Evolutionary conservation across 768 basidiomycete genomes (phyloP).

Genomic region (Leccinum subgranulosum): DNA sequence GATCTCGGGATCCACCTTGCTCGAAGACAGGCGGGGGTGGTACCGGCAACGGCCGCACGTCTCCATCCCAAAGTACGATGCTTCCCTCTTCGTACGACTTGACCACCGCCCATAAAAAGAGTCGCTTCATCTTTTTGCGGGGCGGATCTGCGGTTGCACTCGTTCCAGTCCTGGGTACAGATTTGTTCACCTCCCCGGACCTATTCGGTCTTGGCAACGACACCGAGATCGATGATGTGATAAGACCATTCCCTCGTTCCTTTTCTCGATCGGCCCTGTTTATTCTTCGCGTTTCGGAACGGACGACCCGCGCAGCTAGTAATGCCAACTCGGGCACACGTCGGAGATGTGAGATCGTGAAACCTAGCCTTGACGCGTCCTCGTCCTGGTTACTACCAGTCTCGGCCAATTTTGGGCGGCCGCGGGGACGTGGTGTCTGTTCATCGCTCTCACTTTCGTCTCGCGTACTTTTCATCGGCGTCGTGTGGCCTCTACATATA

Average conservation of each 20-base stretch:
- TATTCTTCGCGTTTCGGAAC: conserved; percentile 56
- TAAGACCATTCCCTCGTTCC: conserved; percentile 7
- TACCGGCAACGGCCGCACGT: conserved; percentile 37
- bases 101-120: conserved; percentile 64
- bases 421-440: conserved; percentile 13
- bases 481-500: conserved; percentile 4
- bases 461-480: conserved; percentile 34
- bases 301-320: conserved; percentile 62
- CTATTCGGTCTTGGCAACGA: not conserved
- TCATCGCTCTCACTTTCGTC: conserved; percentile 10
- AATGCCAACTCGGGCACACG: conserved; percentile 71
- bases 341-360: conserved; percentile 71
- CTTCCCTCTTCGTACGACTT: conserved; percentile 70
- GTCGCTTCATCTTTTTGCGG: conserved; percentile 55
- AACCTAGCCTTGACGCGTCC: conserved; percentile 37
- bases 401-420: not conserved
- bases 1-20: not conserved
- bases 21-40: conserved; percentile 8
- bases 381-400: not conserved
- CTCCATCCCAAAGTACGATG: conserved; percentile 71
- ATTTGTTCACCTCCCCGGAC: not conserved
- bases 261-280: conserved; percentile 45
- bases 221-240: not conserved
- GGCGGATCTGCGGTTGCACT: conserved; percentile 14
- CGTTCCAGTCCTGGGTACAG: not conserved